Evolutionary conservation across 1,139 yeast genomes (phyloP), one percentile per base, ranked within the genome.

Genomic region (Magnusiomyces suaveolens): DNA sequence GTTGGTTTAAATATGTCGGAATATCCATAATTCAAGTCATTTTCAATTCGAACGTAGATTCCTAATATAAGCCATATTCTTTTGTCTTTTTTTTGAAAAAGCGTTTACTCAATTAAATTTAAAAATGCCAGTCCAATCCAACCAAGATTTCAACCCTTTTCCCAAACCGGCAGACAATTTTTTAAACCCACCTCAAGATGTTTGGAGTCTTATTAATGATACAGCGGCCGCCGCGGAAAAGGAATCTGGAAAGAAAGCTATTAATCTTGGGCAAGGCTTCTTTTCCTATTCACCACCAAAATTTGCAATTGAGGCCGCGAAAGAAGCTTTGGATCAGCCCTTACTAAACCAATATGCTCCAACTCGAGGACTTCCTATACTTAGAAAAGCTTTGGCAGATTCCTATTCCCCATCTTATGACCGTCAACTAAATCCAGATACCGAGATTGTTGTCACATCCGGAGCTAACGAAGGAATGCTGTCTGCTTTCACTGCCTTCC

Each of bases 391-490:
- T 26, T 71, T 92, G 48, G 79, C 90, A 23, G 75, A 79, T 32
- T 79, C 87, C 36, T 92, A 92, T 70, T 74, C 87, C 20, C 80
- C 84, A 47, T 77, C 78, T 50, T 84, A 82, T 61, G 81, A 79
- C 3, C 76, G 87, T 51, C 69, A 74, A n/a, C 73, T 88, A 20
- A 66, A 74, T 57, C 77, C 78, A 26, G 72, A 76, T n/a, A 76
- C 80, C 44, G 84, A 88, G 63, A 76, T 92, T 48, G 81, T 84
- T 56, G 83, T 90, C 52, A 87, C 97, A 46, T 90, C 97, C 1
- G 98, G 98, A 55, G 98, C 98, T 48, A 92, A 92, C 64, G 97
- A 92, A 71, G 98, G 97, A 46, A 86, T 92, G 76, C 77, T 87
- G 56, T 72, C 96, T 1, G 81, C 86, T 2, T 83, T 90, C 67